A percentile compares a stretch with the other conserved stretches of the same genome.
Conservation (phyloP, 2,329 filamentous ascomycete species). For the Dothideomycetidae sp. region DNA sequence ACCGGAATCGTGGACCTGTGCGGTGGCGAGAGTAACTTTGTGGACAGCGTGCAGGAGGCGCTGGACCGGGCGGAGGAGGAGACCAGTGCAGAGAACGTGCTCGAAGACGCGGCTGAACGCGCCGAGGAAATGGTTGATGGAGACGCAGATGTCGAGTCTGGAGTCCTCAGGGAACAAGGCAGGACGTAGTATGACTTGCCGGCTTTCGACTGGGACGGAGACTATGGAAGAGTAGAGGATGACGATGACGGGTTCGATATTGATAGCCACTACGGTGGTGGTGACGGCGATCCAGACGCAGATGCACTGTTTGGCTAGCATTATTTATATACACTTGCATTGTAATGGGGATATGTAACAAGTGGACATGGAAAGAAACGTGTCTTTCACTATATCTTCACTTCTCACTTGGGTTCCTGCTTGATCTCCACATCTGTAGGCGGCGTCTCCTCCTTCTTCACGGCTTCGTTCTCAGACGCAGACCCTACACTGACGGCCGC, state of each 20-base stretch:
- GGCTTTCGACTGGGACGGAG: neutral
- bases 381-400: too few species aligned
- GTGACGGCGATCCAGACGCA: too few species aligned
- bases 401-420: constrained; percentile 3
- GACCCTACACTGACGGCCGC: constrained; percentile 11
- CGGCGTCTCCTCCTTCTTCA: constrained; percentile 11
- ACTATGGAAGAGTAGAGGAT: neutral
- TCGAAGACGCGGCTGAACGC: constrained; percentile 24
- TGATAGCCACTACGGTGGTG: too few species aligned
- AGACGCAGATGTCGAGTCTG: neutral
- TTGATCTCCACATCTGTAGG: constrained; percentile 12
- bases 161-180: neutral
- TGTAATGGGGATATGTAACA: too few species aligned
- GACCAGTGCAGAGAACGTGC: constrained; percentile 30
- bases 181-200: neutral
- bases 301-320: too few species aligned
- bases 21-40: constrained; percentile 66
- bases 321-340: too few species aligned
- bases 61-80: constrained; percentile 66
- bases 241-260: neutral
- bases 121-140: constrained; percentile 17
- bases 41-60: constrained; percentile 71
- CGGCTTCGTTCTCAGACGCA: constrained; percentile 10
- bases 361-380: too few species aligned
- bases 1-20: constrained; percentile 77